Evolutionary conservation across 2,329 filamentous ascomycete genomes (phyloP).

Genomic region (Phaeophleospora eucalypticola): DNA sequence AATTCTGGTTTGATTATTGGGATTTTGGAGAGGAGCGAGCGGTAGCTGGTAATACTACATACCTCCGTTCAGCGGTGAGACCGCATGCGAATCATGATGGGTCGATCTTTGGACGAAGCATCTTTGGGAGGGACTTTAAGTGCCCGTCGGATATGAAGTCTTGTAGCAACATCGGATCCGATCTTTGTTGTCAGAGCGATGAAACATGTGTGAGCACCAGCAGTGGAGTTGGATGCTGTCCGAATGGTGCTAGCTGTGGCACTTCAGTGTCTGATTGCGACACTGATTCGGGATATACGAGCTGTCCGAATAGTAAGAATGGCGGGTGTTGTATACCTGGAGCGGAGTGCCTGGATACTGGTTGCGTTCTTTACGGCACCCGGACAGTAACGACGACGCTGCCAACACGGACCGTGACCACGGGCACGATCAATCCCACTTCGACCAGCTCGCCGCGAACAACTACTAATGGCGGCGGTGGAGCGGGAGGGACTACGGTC

Average conservation of each 20-base stretch:
- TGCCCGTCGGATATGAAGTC: constrained; percentile 64
- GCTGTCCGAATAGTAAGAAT: constrained; percentile 61
- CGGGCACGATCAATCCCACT: constrained; percentile 14
- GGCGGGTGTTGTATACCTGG: constrained; percentile 74
- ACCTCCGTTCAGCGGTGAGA: neutral
- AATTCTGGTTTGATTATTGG: constrained; percentile 68
- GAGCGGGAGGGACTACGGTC: constrained; percentile 11
- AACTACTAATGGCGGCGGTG: neutral
- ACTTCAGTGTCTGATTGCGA: constrained; percentile 61
- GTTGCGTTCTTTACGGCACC: constrained; percentile 55
- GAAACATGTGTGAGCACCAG: constrained; percentile 60
- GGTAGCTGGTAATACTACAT: neutral
- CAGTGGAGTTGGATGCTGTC: constrained; percentile 72
- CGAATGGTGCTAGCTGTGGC: constrained; percentile 58
- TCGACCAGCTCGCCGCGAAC: constrained; percentile 8
- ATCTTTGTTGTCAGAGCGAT: constrained; percentile 67
- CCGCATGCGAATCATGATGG: constrained; percentile 14
- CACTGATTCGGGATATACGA: constrained; percentile 54
- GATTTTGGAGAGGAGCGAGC: constrained; percentile 36
- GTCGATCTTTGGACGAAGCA: constrained; percentile 27
- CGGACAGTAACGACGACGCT: constrained; percentile 28
- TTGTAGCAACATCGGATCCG: constrained; percentile 62
- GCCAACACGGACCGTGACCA: constrained; percentile 20
- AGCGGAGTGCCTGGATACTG: constrained; percentile 64
- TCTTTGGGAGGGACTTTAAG: constrained; percentile 54